Base-by-base conservation (phyloP, 306 rosid genomes). In the Gleditsia sinensis region DNA sequence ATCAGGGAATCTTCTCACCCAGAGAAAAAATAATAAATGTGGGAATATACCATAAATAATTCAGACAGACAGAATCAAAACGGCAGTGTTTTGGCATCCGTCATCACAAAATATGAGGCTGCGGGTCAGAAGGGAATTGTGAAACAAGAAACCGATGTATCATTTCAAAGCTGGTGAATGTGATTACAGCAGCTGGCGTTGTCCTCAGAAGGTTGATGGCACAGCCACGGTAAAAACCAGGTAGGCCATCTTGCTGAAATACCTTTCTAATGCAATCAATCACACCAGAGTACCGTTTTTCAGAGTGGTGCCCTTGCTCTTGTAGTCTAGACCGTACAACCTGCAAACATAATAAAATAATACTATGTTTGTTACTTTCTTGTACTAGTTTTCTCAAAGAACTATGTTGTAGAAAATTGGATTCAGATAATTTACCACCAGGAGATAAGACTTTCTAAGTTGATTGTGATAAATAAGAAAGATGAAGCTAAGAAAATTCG, bases 81-180 rank as follows among this genome's bases (percentile, higher is more conserved):
- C 53, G 45, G 69, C 74, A 75, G n/a, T n/a, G n/a, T n/a, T n/a
- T n/a, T n/a, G n/a, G n/a, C n/a, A 74, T 63, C 88, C 79, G 75
- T 73, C 77, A 48, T 89, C 88, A 86, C 76, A 92, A 78, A 65
- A 87, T 80, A 59, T 88, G 90, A 50, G 83, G 85, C 2, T 71
- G 94, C 37, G 91, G 88, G 84, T 86, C 91, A 23, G 90, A 79
- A 34, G 95, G 90, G 78, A 68, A 89, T 66, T 21, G 67, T 14
- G 88, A 77, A 71, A 86, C 91, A 66, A 92, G 97, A 83, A 83
- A 92, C 1, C 97, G 93, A 37, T 92, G 97, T 76, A 92, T 89
- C 97, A 89, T 92, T 75, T 92, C 97, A 75, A 92, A 89, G 86
- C 97, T 92, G 69, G 97, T 92, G 85, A 92, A 89, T 67, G 96